These are phyloP conservation scores for Spathaspora arborariae DNA, from an alignment of 805 yeast species.

Conservation along the genomic window DNA sequence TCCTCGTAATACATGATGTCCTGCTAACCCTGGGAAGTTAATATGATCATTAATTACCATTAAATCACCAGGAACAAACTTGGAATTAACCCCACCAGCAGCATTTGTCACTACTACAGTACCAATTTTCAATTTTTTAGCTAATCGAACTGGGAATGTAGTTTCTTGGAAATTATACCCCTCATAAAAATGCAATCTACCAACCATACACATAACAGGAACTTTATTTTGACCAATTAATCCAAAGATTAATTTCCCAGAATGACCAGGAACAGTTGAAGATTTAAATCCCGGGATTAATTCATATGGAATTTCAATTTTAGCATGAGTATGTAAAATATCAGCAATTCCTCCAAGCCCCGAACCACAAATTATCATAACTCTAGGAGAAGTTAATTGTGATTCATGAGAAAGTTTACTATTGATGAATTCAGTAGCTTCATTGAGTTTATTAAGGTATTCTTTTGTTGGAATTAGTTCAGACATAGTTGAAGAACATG, in stretches of 20 bases:
- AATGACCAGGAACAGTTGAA: constrained; percentile 90
- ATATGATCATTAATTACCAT: constrained; percentile 90
- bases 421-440: constrained; percentile 8
- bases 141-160: constrained; percentile 80
- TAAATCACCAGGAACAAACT: constrained; percentile 76
- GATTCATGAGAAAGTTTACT: not conserved
- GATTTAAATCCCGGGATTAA: constrained; percentile 75
- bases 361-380: constrained; percentile 87
- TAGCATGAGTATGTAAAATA: constrained; percentile 28
- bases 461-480: constrained; percentile 14
- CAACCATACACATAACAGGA: constrained; percentile 91
- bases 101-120: constrained; percentile 88
- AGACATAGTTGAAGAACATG: constrained; percentile 2
- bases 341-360: constrained; percentile 86
- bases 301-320: constrained; percentile 54
- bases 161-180: constrained; percentile 83
- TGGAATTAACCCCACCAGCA: constrained; percentile 80
- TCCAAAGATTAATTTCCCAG: constrained; percentile 80
- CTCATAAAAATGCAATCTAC: constrained; percentile 88
- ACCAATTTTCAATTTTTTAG: constrained; percentile 58
- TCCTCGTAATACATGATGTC: constrained; percentile 83
- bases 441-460: constrained; percentile 10
- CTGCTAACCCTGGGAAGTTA: constrained; percentile 87
- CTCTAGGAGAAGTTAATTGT: constrained; percentile 43
- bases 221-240: constrained; percentile 60